phyloP scores from a whole-genome alignment of 805 yeast genomes.

The Wilhelminamyces savonicus region DNA sequence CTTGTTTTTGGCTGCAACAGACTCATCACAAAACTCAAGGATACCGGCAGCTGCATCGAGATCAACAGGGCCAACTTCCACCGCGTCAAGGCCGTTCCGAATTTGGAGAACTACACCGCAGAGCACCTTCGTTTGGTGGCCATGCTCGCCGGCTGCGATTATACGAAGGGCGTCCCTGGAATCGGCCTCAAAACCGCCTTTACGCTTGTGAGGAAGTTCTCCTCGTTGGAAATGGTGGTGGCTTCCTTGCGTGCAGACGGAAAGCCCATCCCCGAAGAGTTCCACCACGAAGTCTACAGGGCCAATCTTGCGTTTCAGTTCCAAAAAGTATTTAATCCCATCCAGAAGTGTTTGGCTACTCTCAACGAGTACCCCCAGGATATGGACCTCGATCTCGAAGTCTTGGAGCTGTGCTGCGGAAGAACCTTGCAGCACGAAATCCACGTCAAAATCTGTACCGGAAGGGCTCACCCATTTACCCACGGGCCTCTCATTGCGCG shows the following conservation, averaged over 20 bases:
- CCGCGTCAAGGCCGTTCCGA: conserved; percentile 40
- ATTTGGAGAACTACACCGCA: conserved; percentile 44
- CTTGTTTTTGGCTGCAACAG: conserved; percentile 77
- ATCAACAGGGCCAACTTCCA: conserved; percentile 52
- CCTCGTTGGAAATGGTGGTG: conserved; percentile 50
- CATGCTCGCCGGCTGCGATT: conserved; percentile 93
- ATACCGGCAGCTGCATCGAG: conserved; percentile 66
- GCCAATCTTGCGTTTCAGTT: conserved; percentile 79
- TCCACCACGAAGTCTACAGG: conserved; percentile 50
- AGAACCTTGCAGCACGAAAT: conserved; percentile 34
- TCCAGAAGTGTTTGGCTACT: conserved; percentile 40
- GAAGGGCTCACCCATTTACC: conserved; percentile 61
- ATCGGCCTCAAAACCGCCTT: conserved; percentile 79
- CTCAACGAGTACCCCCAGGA: conserved; percentile 50
- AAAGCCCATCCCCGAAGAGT: conserved; percentile 51
- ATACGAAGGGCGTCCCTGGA: conserved; percentile 77
- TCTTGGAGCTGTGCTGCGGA: conserved; percentile 42
- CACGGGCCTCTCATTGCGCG: conserved; percentile 42
- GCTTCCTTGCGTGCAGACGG: conserved; percentile 56
- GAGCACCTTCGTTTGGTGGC: conserved; percentile 72
- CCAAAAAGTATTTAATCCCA: conserved; percentile 82
- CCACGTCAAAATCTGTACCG: conserved; percentile 56
- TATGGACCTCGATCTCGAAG: conserved; percentile 35
- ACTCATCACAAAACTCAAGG: conserved; percentile 77
- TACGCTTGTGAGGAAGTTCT: conserved; percentile 44